phyloP scores from a whole-genome alignment of 306 rosid genomes.

The Lupinus albus region DNA sequence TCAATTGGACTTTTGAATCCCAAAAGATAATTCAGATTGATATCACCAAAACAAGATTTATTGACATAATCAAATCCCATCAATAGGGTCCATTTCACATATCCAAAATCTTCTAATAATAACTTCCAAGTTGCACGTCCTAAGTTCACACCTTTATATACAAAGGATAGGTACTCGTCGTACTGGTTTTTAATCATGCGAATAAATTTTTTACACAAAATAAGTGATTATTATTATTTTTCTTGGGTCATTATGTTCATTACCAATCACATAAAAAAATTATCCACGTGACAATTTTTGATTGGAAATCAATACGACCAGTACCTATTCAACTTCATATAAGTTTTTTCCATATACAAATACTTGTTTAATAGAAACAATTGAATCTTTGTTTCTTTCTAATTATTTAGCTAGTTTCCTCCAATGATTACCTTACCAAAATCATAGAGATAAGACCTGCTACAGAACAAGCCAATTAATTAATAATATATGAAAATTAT shows the following conservation, averaged over 20 bases:
- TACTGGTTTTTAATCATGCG: too few relatives aligned
- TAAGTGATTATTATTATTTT: too few relatives aligned
- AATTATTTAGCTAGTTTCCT: conserved; percentile 41
- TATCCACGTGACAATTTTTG: too few relatives aligned
- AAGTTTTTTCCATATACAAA: too few relatives aligned
- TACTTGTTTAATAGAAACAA: conserved; percentile 35
- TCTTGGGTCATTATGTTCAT: too few relatives aligned
- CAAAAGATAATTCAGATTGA: conserved; percentile 38
- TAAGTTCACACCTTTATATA: conserved; percentile 48
- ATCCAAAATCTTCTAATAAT: conserved; percentile 24
- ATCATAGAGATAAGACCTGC: conserved; percentile 39
- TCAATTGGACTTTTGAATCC: conserved; percentile 48
- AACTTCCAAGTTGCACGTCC: conserved; percentile 41
- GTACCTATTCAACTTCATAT: too few relatives aligned
- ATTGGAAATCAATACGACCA: too few relatives aligned
- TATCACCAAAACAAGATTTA: conserved; percentile 50
- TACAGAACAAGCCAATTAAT: conserved; percentile 8
- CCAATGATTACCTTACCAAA: conserved; percentile 32
- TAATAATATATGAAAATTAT: conserved; percentile 1
- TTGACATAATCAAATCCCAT: conserved; percentile 40
- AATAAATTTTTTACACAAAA: too few relatives aligned
- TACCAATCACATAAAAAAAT: too few relatives aligned
- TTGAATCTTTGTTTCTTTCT: conserved; percentile 48
- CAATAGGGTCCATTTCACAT: conserved; percentile 37
- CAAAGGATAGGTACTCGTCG: too few relatives aligned